phyloP scores from a whole-genome alignment of 495 filamentous ascomycete species.

The Podospora pseudocomata region DNA sequence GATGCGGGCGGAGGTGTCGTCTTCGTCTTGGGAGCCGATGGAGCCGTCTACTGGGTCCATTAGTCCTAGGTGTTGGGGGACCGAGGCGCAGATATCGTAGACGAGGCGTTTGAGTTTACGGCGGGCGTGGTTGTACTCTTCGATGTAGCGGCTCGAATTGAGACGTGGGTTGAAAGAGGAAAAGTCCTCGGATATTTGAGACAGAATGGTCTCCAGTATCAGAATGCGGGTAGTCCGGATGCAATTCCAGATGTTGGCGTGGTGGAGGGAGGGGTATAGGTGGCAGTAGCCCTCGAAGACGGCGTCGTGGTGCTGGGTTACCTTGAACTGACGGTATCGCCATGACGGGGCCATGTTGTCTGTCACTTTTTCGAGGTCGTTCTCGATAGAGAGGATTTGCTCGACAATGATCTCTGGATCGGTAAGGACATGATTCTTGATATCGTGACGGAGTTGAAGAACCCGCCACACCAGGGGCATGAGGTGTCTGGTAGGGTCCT shows the following conservation, averaged over 20 bases:
- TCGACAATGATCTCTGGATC: slow-evolving; percentile 46
- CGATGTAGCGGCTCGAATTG: slow-evolving; percentile 19
- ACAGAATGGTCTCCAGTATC: slow-evolving; percentile 52
- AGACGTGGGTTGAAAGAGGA: slow-evolving; percentile 11
- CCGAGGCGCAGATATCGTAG: slow-evolving; percentile 44
- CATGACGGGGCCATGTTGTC: slow-evolving; percentile 39
- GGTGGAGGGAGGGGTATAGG: slow-evolving; percentile 51
- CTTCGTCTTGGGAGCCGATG: slow-evolving; percentile 16
- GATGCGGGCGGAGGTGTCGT: slow-evolving; percentile 24
- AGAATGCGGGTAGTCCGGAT: slow-evolving; percentile 56
- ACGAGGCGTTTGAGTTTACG: slow-evolving; percentile 34
- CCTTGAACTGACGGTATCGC: slow-evolving; percentile 32
- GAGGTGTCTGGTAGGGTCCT: slow-evolving; percentile 28
- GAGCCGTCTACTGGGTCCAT: slow-evolving; percentile 28
- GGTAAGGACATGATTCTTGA: slow-evolving; percentile 33
- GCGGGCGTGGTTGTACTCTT: slow-evolving; percentile 29
- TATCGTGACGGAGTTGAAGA: slow-evolving; percentile 45
- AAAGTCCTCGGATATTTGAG: slow-evolving; percentile 29
- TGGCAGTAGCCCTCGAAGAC: slow-evolving; percentile 52
- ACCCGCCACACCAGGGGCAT: slow-evolving; percentile 40
- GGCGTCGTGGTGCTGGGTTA: slow-evolving; percentile 36
- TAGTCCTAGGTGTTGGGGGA: slow-evolving; percentile 45
- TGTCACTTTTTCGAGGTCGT: slow-evolving; percentile 46
- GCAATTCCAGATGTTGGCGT: slow-evolving; percentile 53
- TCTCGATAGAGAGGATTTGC: slow-evolving; percentile 48